Base-by-base conservation (phyloP, 2,329 filamentous ascomycete genomes). In the Fusarium nodosum region DNA sequence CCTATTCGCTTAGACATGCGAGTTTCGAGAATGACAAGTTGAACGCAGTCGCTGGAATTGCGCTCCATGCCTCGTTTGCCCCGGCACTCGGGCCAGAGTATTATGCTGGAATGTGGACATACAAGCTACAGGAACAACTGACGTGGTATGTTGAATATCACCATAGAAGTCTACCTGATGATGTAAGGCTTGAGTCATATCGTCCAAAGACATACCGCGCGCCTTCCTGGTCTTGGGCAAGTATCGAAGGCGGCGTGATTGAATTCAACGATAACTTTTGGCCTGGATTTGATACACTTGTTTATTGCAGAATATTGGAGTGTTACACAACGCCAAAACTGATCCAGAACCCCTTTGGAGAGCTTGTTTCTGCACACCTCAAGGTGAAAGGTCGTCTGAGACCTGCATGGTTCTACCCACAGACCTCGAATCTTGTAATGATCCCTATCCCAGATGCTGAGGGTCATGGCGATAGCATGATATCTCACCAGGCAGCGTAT, bases 141-240 rank as follows among this genome's bases (percentile, higher is more conserved):
- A 56, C 31, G 4, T 56, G 53, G 53, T n/a, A 38, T 38, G 24
- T 28, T 7, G n/a, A 3, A 1, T 18, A n/a, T 0, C 20, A 34
- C 15, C 18, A 48, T 12, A 22, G n/a, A n/a, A 56, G 18, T 6
- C 15, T 56, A 0, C 31, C 41, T 5, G 10, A 30, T 6, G n/a
- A 24, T 10, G 24, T 31, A 12, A 28, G 2, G 9, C 26, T 38
- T 3, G 12, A 16, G 3, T 47, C 44, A 1, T 15, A 47, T 3
- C 22, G 30, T 2, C 41, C 41, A 20, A 48, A 18, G 5, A 11
- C n/a, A 11, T 56, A 48, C 6, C 31, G 41, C 8, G 53, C 41
- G 2, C 53, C 53, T 8, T 56, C 53, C 5, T 56, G 53, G 53
- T 56, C 53, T 0, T 56, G 41, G 41, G 53, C 24, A 4, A 48